Base-by-base conservation (phyloP, 768 basidiomycete genomes). In the Termitomyces sp. region DNA sequence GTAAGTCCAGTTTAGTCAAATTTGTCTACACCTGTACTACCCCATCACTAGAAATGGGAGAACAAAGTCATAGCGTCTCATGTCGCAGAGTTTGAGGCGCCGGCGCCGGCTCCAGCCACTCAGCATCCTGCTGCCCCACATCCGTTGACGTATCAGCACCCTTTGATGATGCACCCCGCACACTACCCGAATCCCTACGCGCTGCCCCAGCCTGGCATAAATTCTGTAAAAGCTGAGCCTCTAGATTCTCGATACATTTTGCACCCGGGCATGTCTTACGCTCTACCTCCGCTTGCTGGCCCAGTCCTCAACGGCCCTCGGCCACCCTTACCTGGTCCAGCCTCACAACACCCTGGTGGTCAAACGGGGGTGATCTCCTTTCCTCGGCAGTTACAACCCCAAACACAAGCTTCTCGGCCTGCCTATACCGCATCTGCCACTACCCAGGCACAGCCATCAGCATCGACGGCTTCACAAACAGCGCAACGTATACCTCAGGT, bases 31-130 rank as follows among this genome's bases (percentile, higher is more conserved):
- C 56, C 55, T 28, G 19, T 58, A 56, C 59, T 66, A 52, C 42
- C 61, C 41, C 41, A 32, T 52, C 47, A 53, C 35, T 72, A 98
- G 91, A 93, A 92, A 88, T 99, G 97, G 97, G 90, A 98, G 70
- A 80, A 79, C 67, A 97, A 97, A 70, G 86, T 99, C 48, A 82
- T 97, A 39, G 86, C 87, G n/a, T 95, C 93, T 2, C 86, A 89
- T 65, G 96, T 97, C 21, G 97, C 97, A 51, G 93, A 98, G 63
- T 98, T 97, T 69, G 90, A 91, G 68, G 73, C 82, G 17, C 73
- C 73, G 63, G 17, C 72, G 14, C 68, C 76, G 1, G 63, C 72
- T 9, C 73, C 70, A 5, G 73, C 71, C 34, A 70, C 78, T 3
- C 79, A 76, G 43, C 79, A 79, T 28, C 72, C 75, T 17, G 28